These are phyloP conservation scores for Trametes sanguinea DNA, from an alignment of 768 basidiomycete species.

Conservation along the genomic window DNA sequence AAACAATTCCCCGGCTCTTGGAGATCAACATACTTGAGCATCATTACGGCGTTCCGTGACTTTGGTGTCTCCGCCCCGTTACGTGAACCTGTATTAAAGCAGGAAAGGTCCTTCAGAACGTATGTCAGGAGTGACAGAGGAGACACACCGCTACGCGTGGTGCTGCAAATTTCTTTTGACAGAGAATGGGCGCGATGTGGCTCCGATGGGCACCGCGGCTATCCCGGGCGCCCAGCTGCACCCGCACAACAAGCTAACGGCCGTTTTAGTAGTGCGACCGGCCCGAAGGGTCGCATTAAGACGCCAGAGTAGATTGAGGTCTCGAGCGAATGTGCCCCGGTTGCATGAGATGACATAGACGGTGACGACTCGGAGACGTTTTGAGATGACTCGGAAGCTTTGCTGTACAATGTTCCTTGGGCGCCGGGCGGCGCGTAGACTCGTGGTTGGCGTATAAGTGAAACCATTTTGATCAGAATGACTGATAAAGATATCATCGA, in stretches of 20 bases:
- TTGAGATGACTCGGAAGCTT: neutral
- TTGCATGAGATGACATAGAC: neutral
- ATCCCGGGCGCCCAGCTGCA: neutral
- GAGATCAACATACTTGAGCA: neutral
- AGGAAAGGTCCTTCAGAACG: neutral
- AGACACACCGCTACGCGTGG: neutral
- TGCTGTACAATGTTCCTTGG: neutral
- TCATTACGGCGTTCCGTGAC: neutral
- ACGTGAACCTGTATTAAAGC: neutral
- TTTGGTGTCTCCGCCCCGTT: neutral
- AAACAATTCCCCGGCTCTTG: too few species aligned
- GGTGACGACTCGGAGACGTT: neutral
- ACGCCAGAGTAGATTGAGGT: neutral
- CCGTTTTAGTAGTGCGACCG: neutral
- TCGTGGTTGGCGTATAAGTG: conserved; percentile 8
- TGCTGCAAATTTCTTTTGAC: neutral
- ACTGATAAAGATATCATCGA: too few species aligned
- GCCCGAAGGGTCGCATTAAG: neutral
- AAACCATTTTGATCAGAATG: too few species aligned
- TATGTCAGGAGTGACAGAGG: neutral
- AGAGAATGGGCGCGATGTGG: neutral
- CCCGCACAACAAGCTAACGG: conserved; percentile 2
- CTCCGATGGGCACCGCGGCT: neutral
- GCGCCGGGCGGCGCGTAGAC: conserved; percentile 1
- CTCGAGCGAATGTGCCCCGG: neutral